Base-by-base conservation (phyloP, 805 yeast genomes). In the Nakazawaea pomicola region DNA sequence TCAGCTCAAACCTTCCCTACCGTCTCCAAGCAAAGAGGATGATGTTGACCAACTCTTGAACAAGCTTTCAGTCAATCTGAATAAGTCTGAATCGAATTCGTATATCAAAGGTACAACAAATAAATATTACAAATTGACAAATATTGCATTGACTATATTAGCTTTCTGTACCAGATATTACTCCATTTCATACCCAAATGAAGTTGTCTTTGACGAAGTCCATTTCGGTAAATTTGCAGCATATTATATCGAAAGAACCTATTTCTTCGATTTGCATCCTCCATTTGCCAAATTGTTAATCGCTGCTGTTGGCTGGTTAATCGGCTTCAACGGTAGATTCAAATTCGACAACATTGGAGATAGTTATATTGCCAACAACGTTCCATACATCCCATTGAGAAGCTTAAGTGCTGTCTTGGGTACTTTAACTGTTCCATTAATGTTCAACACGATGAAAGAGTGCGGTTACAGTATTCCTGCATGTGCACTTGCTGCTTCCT, bases 221-320 rank as follows among this genome's bases (percentile, higher is more conserved):
- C 95, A 85, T 60, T 85, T 85, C 54, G 95, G 95, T 28, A 84
- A 84, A 54, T 84, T 84, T 59, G 91, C 91, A 6, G 76, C 88
- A 1, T 83, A 84, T 62, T 91, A 91, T 61, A 65, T 91, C 45
- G 85, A 91, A 61, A 74, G 96, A 47, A 83, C 96, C 0, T 93
- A 86, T 61, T 93, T 88, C 61, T 93, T 93, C 56, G 99, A 93
- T 64, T 78, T 93, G 39, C 99, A 93, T 64, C 99, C 99, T 8
- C 99, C 99, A 17, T 87, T 93, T 62, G 99, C 96, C 41, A 93
- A 93, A 61, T 70, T 93, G 59, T 70, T 90, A 50, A 87, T 91
- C 62, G 98, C 98, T 0, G 72, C 80, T 44, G 87, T 83, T 29
- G 99, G 99, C 32, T 88, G 82, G 71, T 53, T 93, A 18, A 78